Evolutionary conservation across 345 rosid genomes (phyloP).

Genomic region (Pelargonium nanum): DNA sequence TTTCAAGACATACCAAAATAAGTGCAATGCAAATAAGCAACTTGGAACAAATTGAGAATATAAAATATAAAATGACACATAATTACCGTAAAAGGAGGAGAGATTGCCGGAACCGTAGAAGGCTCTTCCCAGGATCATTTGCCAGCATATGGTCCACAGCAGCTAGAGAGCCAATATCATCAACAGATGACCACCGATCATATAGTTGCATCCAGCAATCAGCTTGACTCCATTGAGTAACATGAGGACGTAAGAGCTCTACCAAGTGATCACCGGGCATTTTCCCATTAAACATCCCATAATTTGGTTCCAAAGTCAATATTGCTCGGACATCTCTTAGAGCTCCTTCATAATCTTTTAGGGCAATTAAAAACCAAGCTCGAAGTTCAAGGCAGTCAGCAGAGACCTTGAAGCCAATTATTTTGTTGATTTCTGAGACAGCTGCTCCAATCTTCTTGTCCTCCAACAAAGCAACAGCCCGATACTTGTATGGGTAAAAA

Average conservation of each 20-base stretch:
- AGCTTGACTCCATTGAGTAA: slow-evolving; percentile 71
- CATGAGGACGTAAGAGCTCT: slow-evolving; percentile 60
- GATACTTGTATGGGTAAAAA: slow-evolving; percentile 70
- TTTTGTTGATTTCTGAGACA: slow-evolving; percentile 62
- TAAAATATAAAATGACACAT: background rate
- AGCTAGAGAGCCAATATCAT: slow-evolving; percentile 87
- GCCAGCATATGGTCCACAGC: slow-evolving; percentile 89
- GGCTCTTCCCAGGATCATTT: slow-evolving; percentile 82
- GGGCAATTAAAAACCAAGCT: slow-evolving; percentile 69
- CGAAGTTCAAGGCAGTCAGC: slow-evolving; percentile 85
- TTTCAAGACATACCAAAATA: too few species aligned
- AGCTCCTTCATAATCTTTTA: slow-evolving; percentile 76
- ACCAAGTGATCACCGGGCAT: slow-evolving; percentile 63
- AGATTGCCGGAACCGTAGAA: slow-evolving; percentile 79
- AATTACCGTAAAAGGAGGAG: slow-evolving; percentile 74
- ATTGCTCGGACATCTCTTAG: slow-evolving; percentile 75
- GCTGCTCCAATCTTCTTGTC: slow-evolving; percentile 61
- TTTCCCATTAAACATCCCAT: slow-evolving; percentile 64
- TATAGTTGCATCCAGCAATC: slow-evolving; percentile 96
- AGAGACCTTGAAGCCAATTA: slow-evolving; percentile 65
- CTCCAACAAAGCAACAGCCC: slow-evolving; percentile 65
- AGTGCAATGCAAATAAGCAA: too few species aligned
- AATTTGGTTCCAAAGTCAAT: slow-evolving; percentile 67
- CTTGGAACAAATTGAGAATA: background rate
- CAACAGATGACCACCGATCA: slow-evolving; percentile 91